These are phyloP conservation scores for Lactarius indigo DNA, from an alignment of 768 basidiomycete species.

Conservation along the genomic window DNA sequence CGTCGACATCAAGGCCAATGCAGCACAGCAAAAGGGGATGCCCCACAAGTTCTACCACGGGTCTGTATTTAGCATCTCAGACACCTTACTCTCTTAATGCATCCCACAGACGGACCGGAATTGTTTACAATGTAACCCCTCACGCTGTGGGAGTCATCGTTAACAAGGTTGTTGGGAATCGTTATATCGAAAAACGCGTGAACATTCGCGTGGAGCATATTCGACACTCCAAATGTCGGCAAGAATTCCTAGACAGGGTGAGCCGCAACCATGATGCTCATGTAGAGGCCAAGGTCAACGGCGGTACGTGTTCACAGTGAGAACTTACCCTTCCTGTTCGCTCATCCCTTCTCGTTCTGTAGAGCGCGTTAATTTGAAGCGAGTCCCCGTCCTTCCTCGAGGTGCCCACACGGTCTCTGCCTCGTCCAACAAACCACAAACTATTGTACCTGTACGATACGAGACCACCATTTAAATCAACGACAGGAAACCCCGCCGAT, in stretches of 20 bases:
- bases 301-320: constrained; percentile 53
- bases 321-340: background rate
- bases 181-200: constrained; percentile 99
- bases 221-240: constrained; percentile 93
- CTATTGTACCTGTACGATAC: constrained; percentile 89
- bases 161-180: constrained; percentile 98
- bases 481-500: background rate
- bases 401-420: constrained; percentile 71
- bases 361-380: constrained; percentile 85
- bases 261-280: constrained; percentile 85
- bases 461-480: constrained; percentile 89
- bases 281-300: constrained; percentile 83
- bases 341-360: background rate
- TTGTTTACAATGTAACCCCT: constrained; percentile 97
- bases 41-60: constrained; percentile 99
- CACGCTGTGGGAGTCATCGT: constrained; percentile 94
- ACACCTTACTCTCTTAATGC: background rate
- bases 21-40: constrained; percentile 99
- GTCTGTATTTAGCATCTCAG: constrained; percentile 46
- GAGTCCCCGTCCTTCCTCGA: constrained; percentile 80
- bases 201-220: constrained; percentile 97
- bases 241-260: constrained; percentile 96
- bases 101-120: constrained; percentile 81
- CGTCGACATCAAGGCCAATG: constrained; percentile 99
- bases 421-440: constrained; percentile 79